Base-by-base conservation (phyloP, 2,329 filamentous ascomycete genomes). In the Colletotrichum echinochloae region DNA sequence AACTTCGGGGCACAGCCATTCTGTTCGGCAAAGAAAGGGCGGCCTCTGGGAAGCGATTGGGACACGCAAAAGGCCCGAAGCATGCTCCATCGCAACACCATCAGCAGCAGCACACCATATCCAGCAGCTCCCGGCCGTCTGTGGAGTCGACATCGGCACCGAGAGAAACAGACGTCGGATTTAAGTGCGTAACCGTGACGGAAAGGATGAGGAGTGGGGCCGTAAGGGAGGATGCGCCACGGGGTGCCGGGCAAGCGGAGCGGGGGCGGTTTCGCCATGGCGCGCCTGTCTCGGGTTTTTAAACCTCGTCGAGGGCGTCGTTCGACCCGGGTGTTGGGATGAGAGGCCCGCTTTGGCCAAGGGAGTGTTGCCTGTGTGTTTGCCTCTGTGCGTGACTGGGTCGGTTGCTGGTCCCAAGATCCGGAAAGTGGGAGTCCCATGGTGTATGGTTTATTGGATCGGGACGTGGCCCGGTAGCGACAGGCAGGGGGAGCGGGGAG, bases 111-210 rank as follows among this genome's bases (percentile, higher is more conserved):
- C 2, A 35, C 37, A 23, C 49, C 5, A 20, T 12, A 14, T 2
- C 28, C 33, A 23, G 23, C 37, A n/a, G 20, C 60, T 44, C 14
- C 26, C 2, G 33, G 4, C 23, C 44, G 20, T 26, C 41, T 26
- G 14, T 3, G 33, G 7, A 26, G n/a, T 26, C 33, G n/a, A 11
- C 9, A 6, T 26, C 33, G 52, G 52, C 52, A 28, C 35, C 52
- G 46, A 37, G 20, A 16, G n/a, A n/a, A n/a, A n/a, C n/a, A n/a
- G 61, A 69, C 66, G 66, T 69, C 66, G 12, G 44, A 60, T 65
- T 65, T 69, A 49, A 26, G 61, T 60, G 35, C 46, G 6, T 54
- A 44, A 56, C 35, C 41, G 35, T n/a, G 26, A 49, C 35, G 65
- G 35, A 35, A 56, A 62, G 60, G 66, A 55, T 49, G 37, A 23